Evolutionary conservation across 331 rosid species (phyloP).

Genomic region (Stylosanthes scabra): DNA sequence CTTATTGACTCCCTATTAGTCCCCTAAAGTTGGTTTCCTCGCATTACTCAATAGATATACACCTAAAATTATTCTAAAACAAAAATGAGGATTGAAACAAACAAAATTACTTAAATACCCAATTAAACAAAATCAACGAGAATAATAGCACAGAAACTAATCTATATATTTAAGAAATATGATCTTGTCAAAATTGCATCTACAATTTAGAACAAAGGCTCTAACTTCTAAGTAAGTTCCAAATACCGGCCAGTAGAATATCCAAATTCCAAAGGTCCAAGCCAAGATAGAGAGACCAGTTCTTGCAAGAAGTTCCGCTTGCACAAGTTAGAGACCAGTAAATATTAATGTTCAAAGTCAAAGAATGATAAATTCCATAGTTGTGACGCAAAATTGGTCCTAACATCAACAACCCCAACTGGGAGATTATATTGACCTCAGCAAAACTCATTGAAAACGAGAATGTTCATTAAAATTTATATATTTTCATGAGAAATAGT

Average conservation of each 20-base stretch:
- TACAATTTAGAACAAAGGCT: too few relatives aligned
- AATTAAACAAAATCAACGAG: too few relatives aligned
- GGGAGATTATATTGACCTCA: constrained; percentile 6
- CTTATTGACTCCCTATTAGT: too few relatives aligned
- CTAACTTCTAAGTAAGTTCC: background rate
- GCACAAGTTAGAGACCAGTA: background rate
- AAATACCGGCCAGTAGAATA: background rate
- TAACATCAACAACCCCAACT: background rate
- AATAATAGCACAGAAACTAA: too few relatives aligned
- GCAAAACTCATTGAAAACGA: background rate
- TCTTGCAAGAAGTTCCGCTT: background rate
- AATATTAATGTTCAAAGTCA: background rate
- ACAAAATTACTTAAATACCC: too few relatives aligned
- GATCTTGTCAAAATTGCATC: too few relatives aligned
- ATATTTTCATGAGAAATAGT: constrained; percentile 45
- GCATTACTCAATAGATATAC: too few relatives aligned
- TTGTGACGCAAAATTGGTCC: background rate
- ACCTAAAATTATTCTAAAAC: too few relatives aligned
- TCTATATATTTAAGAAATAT: too few relatives aligned
- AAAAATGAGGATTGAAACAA: too few relatives aligned
- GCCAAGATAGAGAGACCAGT: background rate
- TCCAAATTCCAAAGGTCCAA: background rate
- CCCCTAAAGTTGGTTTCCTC: too few relatives aligned
- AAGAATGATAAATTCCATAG: background rate
- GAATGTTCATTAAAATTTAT: constrained; percentile 39